These are phyloP conservation scores for Hypomyces perniciosus DNA, from an alignment of 2,329 filamentous ascomycete genomes.

Conservation along the genomic window DNA sequence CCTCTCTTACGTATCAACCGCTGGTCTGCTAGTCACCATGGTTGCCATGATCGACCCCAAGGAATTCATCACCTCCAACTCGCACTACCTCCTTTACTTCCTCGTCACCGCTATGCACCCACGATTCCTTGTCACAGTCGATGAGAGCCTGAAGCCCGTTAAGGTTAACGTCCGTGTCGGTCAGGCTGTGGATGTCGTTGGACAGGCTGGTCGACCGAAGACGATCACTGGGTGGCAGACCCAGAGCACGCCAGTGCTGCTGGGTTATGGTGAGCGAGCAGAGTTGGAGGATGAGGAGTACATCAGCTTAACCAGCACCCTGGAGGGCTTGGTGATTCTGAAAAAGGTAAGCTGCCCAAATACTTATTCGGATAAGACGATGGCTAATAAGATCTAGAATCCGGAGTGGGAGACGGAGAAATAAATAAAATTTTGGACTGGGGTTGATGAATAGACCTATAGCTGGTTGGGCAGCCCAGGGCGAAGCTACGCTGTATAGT, in stretches of 20 bases:
- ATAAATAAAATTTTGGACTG: constrained; percentile 22
- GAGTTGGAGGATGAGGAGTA: constrained; percentile 98
- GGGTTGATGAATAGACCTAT: constrained; percentile 6
- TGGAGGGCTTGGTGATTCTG: constrained; percentile 93
- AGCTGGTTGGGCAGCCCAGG: constrained; percentile 17
- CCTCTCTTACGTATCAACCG: constrained; percentile 82
- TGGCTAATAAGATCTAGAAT: constrained; percentile 23
- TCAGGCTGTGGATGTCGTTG: constrained; percentile 96
- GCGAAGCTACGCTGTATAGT: constrained; percentile 29
- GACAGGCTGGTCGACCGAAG: constrained; percentile 93
- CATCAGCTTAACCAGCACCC: constrained; percentile 79
- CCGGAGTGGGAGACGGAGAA: constrained; percentile 36
- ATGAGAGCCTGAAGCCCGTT: constrained; percentile 88
- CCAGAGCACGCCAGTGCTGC: constrained; percentile 93
- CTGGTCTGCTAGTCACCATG: constrained; percentile 82
- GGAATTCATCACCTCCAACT: constrained; percentile 61
- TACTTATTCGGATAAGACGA: not conserved
- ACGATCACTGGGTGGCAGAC: constrained; percentile 99
- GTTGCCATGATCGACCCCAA: constrained; percentile 95
- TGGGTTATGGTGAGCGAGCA: constrained; percentile 91
- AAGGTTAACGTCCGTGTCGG: constrained; percentile 95
- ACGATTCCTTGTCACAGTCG: constrained; percentile 90
- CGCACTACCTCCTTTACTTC: constrained; percentile 95
- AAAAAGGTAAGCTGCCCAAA: constrained; percentile 66
- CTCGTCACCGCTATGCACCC: constrained; percentile 95